A percentile compares a stretch with the other conserved stretches of the same genome.
These are phyloP conservation scores for Zoysia matrella DNA, from an alignment of 202 grass and related monocot genomes.

Conservation along the genomic window DNA sequence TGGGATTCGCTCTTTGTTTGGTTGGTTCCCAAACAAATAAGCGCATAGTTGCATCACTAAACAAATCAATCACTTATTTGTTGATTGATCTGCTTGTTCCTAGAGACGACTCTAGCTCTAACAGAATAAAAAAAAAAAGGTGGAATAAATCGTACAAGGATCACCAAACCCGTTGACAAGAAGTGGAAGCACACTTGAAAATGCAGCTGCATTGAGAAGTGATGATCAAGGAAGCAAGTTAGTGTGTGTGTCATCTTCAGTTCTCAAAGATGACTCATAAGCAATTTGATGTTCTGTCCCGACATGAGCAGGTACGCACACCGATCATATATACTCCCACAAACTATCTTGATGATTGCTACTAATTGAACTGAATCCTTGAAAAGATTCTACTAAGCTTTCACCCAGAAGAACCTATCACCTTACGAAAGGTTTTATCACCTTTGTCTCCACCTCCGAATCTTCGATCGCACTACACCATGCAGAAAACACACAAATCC, in stretches of 20 bases:
- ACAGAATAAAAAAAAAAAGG: conserved; percentile 1
- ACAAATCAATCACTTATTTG: not conserved
- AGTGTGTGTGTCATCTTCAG: not conserved
- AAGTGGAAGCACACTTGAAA: not conserved
- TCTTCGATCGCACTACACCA: not conserved
- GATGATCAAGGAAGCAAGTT: not conserved
- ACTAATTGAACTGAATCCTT: not conserved
- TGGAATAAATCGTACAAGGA: not conserved
- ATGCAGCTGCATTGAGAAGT: not conserved
- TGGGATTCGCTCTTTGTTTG: not conserved
- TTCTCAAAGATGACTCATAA: not conserved
- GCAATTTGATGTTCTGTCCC: not conserved
- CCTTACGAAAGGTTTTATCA: not conserved
- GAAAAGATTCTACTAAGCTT: not conserved
- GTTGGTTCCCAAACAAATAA: not conserved
- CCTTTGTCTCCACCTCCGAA: not conserved
- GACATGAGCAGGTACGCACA: not conserved
- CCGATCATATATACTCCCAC: not conserved
- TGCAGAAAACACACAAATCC: not conserved
- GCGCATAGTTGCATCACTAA: not conserved
- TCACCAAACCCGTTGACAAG: not conserved
- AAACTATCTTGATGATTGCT: not conserved
- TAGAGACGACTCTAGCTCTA: not conserved
- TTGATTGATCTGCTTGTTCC: not conserved
- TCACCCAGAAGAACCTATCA: not conserved